Percentiles rank a stretch among this genome's conserved stretches.
Evolutionary conservation across 1,284 basidiomycete genomes (phyloP).

Genomic region (Ustilago cynodontis): DNA sequence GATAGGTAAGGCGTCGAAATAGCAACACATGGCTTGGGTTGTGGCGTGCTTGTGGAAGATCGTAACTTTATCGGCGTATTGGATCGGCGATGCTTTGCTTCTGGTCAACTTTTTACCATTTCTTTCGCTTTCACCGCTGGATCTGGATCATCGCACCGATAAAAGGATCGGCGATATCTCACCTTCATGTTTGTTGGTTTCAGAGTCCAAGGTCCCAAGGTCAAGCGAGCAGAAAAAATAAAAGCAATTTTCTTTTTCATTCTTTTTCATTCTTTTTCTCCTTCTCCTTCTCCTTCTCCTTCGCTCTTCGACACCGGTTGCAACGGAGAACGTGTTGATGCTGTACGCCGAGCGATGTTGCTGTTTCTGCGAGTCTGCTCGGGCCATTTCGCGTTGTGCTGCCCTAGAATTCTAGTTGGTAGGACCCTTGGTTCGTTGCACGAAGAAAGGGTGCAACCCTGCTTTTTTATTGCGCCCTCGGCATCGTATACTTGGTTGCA

Average conservation of each 20-base stretch:
- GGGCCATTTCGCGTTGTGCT: background rate
- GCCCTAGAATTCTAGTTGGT: background rate
- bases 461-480: background rate
- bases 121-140: too few relatives aligned
- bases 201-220: background rate
- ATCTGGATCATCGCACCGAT: background rate
- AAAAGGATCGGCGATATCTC: background rate
- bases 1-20: slow-evolving; percentile 10
- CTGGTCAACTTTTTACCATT: background rate
- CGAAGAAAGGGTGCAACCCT: slow-evolving; percentile 10
- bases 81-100: slow-evolving; percentile 2
- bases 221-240: background rate
- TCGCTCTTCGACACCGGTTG: slow-evolving; percentile 4
- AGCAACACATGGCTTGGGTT: slow-evolving; percentile 7
- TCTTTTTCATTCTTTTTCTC: background rate
- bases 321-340: background rate
- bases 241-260: background rate
- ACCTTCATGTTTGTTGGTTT: slow-evolving; percentile 15
- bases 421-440: background rate
- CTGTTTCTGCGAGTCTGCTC: background rate
- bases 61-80: background rate
- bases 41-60: background rate
- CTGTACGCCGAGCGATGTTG: slow-evolving; percentile 5
- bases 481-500: background rate
- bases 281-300: background rate